Evolutionary conservation across 805 yeast species (phyloP).

Genomic region (Metschnikowia noctiluminum): DNA sequence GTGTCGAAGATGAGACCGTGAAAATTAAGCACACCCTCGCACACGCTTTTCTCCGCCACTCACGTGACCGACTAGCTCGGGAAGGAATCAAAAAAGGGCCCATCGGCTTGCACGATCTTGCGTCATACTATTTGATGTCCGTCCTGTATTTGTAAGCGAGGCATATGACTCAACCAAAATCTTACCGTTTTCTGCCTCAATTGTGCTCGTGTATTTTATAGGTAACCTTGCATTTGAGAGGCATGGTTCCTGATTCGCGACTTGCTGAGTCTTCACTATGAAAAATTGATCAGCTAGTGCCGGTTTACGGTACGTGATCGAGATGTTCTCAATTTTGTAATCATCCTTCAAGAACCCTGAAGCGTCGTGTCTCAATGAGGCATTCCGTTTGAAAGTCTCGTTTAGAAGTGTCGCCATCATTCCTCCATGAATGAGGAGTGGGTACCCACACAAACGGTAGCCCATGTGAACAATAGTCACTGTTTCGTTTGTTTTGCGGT

Average conservation of each 20-base stretch:
- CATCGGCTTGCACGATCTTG: constrained; percentile 1
- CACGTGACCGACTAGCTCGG: constrained; percentile 4
- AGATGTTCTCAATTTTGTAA: constrained; percentile 41
- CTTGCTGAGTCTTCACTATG: constrained; percentile 49
- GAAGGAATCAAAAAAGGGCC: constrained; percentile 1
- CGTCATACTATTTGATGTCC: constrained; percentile 5
- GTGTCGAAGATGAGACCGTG: too few species aligned
- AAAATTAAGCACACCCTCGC: background rate
- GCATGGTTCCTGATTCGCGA: constrained; percentile 19
- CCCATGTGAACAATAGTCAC: constrained; percentile 76
- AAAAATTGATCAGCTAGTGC: constrained; percentile 77
- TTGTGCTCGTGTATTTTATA: constrained; percentile 44
- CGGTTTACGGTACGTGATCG: constrained; percentile 62
- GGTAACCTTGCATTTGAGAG: background rate
- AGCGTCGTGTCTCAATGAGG: constrained; percentile 35
- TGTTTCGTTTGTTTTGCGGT: constrained; percentile 53
- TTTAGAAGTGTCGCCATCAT: constrained; percentile 76
- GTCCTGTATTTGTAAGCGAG: constrained; percentile 25
- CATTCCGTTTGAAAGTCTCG: constrained; percentile 64
- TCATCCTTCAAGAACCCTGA: constrained; percentile 32
- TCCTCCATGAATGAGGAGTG: constrained; percentile 87
- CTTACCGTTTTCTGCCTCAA: constrained; percentile 52
- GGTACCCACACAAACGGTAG: constrained; percentile 77
- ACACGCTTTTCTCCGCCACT: constrained; percentile 1
- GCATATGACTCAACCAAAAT: constrained; percentile 58